These are phyloP conservation scores for Apodospora peruviana DNA, from an alignment of 495 filamentous ascomycete species.

Conservation along the genomic window DNA sequence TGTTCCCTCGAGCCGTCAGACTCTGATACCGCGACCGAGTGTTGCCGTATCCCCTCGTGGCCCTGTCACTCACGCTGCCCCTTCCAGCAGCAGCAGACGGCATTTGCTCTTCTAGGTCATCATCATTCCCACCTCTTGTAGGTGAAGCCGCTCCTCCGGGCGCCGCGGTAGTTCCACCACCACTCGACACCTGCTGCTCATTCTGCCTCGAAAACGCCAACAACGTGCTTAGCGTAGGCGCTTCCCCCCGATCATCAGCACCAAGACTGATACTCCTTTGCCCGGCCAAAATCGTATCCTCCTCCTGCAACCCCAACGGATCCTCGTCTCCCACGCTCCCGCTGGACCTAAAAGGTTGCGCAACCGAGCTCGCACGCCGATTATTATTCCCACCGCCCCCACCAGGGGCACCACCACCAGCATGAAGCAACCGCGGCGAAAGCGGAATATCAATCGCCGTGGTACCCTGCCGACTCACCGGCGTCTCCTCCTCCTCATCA, in stretches of 20 bases:
- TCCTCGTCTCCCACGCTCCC: neutral
- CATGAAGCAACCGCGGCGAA: constrained; percentile 61
- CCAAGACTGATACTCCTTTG: constrained; percentile 75
- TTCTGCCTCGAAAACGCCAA: too few species aligned
- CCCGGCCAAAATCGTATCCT: constrained; percentile 58
- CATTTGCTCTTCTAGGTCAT: too few species aligned
- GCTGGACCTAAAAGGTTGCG: constrained; percentile 35
- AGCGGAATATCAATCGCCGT: constrained; percentile 80
- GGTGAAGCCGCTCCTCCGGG: too few species aligned
- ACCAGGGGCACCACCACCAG: constrained; percentile 30
- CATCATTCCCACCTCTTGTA: too few species aligned
- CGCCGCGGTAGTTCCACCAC: too few species aligned
- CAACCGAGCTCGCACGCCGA: constrained; percentile 72
- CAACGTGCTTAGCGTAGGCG: constrained; percentile 51
- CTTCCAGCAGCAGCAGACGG: too few species aligned
- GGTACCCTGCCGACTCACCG: constrained; percentile 41
- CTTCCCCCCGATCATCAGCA: constrained; percentile 57
- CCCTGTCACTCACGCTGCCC: too few species aligned
- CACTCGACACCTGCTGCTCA: constrained; percentile 5
- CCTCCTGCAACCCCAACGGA: constrained; percentile 25
- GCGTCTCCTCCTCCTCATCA: constrained; percentile 26
- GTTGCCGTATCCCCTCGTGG: too few species aligned
- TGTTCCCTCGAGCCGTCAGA: too few species aligned
- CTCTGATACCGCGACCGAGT: too few species aligned
- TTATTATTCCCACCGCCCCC: constrained; percentile 5